Conservation (phyloP, 1,284 basidiomycete genomes). For the Coriolopsis trogii region DNA sequence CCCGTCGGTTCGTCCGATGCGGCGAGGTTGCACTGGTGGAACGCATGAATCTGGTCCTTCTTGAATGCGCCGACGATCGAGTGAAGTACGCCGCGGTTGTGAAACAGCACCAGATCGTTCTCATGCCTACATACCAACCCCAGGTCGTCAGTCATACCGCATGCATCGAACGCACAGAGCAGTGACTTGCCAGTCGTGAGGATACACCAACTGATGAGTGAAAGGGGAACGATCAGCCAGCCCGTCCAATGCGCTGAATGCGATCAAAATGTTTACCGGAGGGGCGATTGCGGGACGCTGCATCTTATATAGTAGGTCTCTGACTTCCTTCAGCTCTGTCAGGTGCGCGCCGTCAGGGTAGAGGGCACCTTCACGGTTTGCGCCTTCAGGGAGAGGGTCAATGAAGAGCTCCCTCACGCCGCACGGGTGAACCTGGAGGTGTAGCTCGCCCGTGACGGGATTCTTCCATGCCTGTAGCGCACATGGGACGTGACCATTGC, state of each 20-base stretch:
- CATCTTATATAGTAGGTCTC: constrained; percentile 77
- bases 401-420: constrained; percentile 59
- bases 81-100: constrained; percentile 79
- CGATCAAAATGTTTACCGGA: constrained; percentile 38
- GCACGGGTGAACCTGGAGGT: constrained; percentile 80
- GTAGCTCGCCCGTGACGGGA: constrained; percentile 72
- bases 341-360: constrained; percentile 79
- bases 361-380: constrained; percentile 54
- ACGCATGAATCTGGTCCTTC: constrained; percentile 32
- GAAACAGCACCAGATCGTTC: constrained; percentile 69
- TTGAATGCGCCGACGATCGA: constrained; percentile 71
- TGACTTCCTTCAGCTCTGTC: constrained; percentile 68
- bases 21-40: constrained; percentile 73
- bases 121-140: constrained; percentile 42
- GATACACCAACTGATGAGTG: constrained; percentile 68
- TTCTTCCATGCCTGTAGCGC: constrained; percentile 77
- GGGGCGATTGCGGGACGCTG: constrained; percentile 83
- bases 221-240: background rate
- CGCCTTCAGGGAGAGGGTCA: constrained; percentile 60
- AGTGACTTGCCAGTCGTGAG: constrained; percentile 62
- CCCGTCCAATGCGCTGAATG: constrained; percentile 5
- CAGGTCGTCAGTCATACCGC: background rate
- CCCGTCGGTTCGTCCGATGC: constrained; percentile 57
- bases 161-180: background rate
- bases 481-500: background rate